phyloP scores from a whole-genome alignment of 768 basidiomycete species.

The Serendipita indica region DNA sequence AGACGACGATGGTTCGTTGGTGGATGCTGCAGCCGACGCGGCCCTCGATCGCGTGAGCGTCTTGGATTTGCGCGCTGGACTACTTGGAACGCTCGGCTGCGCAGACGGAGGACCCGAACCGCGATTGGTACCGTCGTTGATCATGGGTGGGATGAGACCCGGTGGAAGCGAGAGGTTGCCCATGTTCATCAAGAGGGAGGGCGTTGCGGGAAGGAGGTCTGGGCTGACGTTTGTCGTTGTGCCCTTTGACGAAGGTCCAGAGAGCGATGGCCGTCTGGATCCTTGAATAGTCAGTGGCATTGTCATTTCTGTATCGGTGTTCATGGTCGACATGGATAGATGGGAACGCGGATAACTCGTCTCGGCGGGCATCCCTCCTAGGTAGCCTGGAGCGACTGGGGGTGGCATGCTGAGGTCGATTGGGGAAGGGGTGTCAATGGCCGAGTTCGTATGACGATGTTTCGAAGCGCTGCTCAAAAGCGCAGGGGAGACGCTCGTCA shows the following conservation, averaged over 20 bases:
- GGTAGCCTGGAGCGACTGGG: conserved; percentile 39
- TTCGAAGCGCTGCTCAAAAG: conserved; percentile 50
- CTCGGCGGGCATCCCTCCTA: background rate
- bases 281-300: conserved; percentile 6
- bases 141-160: conserved; percentile 25
- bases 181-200: conserved; percentile 86
- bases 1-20: background rate
- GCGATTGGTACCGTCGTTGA: conserved; percentile 14
- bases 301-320: background rate
- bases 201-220: conserved; percentile 63
- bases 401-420: conserved; percentile 85
- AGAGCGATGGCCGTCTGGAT: background rate
- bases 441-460: conserved; percentile 18
- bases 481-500: conserved; percentile 26
- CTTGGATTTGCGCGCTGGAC: background rate
- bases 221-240: conserved; percentile 21
- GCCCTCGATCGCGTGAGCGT: background rate
- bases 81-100: background rate
- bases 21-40: background rate
- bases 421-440: conserved; percentile 60
- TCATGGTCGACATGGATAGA: background rate
- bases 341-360: background rate
- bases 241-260: background rate
- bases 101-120: background rate
- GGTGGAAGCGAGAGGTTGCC: conserved; percentile 43